Evolutionary conservation across 2,329 filamentous ascomycete species (phyloP).

Genomic region (Phaeosphaeria sp.): DNA sequence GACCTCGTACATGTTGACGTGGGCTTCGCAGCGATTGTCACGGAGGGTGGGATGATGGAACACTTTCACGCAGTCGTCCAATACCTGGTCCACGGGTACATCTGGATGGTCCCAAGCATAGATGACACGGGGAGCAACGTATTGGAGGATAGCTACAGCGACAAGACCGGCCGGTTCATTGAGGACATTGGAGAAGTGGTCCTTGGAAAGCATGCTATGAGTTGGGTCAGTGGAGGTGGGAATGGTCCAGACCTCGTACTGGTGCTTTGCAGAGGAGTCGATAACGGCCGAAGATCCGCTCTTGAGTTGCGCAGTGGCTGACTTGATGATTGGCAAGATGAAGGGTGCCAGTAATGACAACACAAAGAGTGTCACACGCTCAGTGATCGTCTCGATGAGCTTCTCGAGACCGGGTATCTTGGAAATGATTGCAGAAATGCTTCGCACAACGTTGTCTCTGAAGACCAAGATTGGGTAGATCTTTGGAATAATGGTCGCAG

Average conservation of each 20-base stretch:
- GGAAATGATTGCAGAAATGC: conserved; percentile 82
- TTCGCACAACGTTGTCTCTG: conserved; percentile 89
- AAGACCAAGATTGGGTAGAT: conserved; percentile 97
- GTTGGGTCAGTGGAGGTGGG: conserved; percentile 57
- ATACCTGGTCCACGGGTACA: conserved; percentile 81
- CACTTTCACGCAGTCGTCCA: conserved; percentile 78
- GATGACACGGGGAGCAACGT: conserved; percentile 83
- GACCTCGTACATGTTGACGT: conserved; percentile 85
- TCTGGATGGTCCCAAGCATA: conserved; percentile 92
- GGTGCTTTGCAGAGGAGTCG: conserved; percentile 57
- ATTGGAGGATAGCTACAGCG: conserved; percentile 72
- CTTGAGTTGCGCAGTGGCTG: conserved; percentile 84
- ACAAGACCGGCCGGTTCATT: conserved; percentile 58
- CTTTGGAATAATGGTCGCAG: conserved; percentile 57
- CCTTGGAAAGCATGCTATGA: conserved; percentile 59
- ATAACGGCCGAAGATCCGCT: conserved; percentile 78
- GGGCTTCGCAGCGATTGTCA: conserved; percentile 77
- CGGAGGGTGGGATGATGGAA: conserved; percentile 92
- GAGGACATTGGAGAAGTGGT: conserved; percentile 59
- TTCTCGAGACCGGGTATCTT: conserved; percentile 91
- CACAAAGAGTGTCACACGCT: conserved; percentile 90
- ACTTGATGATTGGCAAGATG: conserved; percentile 87
- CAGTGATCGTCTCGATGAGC: conserved; percentile 91
- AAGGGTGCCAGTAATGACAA: conserved; percentile 91
- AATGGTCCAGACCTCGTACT: conserved; percentile 59